Conservation (phyloP, 2,329 filamentous ascomycete species). For the Ramularia endophylla region DNA sequence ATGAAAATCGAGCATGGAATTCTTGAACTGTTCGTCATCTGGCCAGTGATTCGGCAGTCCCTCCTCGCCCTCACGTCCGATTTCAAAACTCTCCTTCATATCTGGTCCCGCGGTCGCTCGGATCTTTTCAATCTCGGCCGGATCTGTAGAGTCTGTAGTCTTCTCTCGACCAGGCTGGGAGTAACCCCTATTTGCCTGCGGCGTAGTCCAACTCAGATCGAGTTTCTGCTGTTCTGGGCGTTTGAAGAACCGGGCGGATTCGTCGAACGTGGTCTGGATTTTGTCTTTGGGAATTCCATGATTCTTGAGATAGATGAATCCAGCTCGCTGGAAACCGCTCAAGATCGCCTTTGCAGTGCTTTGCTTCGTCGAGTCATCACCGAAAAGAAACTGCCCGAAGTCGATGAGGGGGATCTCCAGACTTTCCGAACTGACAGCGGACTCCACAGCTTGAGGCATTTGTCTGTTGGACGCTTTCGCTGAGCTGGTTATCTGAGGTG, state of each 20-base stretch:
- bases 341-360: constrained; percentile 64
- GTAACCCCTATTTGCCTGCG: constrained; percentile 46
- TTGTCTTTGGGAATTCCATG: constrained; percentile 58
- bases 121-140: constrained; percentile 52
- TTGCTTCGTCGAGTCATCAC: constrained; percentile 43
- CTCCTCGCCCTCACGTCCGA: constrained; percentile 54
- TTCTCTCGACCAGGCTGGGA: constrained; percentile 58
- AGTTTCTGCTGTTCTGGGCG: constrained; percentile 59
- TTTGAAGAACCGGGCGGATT: constrained; percentile 65
- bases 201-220: constrained; percentile 56
- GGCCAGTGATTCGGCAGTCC: constrained; percentile 76
- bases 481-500: too few species aligned
- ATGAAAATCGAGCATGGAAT: constrained; percentile 70
- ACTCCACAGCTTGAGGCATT: constrained; percentile 17
- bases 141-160: constrained; percentile 53
- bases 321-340: constrained; percentile 73
- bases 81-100: constrained; percentile 56
- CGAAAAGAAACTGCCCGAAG: constrained; percentile 61
- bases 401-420: constrained; percentile 53
- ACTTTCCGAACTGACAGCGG: constrained; percentile 34
- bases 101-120: constrained; percentile 45
- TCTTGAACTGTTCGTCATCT: constrained; percentile 59
- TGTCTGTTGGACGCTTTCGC: too few species aligned
- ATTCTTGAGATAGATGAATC: constrained; percentile 84
- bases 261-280: constrained; percentile 21